phyloP scores from a whole-genome alignment of 2,329 filamentous ascomycete species.

The Colletotrichum sp. region DNA sequence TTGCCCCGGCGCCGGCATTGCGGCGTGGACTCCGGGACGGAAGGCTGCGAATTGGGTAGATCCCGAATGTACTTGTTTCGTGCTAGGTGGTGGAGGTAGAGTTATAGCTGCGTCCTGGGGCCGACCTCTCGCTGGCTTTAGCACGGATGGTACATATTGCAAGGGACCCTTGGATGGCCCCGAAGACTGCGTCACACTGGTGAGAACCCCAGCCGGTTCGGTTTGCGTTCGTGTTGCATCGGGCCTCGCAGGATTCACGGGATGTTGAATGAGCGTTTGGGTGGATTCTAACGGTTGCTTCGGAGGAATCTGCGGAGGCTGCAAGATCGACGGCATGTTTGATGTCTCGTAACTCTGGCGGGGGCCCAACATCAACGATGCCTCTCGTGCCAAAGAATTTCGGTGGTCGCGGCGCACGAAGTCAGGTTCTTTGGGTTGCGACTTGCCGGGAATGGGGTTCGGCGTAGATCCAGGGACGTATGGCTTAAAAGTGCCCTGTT shows the following conservation, averaged over 20 bases:
- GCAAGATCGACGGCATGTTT: conserved; percentile 27
- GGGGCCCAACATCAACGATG: conserved; percentile 26
- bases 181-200: not conserved
- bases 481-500: conserved; percentile 13
- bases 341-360: conserved; percentile 21
- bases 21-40: not conserved
- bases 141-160: conserved; percentile 30
- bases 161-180: not conserved
- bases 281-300: conserved; percentile 11
- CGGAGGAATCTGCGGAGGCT: conserved; percentile 26
- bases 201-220: not conserved
- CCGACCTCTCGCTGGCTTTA: conserved; percentile 32
- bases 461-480: conserved; percentile 10
- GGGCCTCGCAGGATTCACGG: not conserved
- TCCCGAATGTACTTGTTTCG: not conserved
- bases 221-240: not conserved
- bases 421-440: not conserved
- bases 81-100: not conserved
- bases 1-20: not conserved
- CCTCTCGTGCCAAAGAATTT: conserved; percentile 29
- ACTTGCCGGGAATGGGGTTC: not conserved
- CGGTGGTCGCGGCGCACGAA: conserved; percentile 5
- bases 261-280: not conserved
- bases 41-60: not conserved
- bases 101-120: not conserved